Evolutionary conservation across 2,329 filamentous ascomycete genomes (phyloP), one percentile per base, ranked within the genome.

Genomic region (Sclerotinia minor): DNA sequence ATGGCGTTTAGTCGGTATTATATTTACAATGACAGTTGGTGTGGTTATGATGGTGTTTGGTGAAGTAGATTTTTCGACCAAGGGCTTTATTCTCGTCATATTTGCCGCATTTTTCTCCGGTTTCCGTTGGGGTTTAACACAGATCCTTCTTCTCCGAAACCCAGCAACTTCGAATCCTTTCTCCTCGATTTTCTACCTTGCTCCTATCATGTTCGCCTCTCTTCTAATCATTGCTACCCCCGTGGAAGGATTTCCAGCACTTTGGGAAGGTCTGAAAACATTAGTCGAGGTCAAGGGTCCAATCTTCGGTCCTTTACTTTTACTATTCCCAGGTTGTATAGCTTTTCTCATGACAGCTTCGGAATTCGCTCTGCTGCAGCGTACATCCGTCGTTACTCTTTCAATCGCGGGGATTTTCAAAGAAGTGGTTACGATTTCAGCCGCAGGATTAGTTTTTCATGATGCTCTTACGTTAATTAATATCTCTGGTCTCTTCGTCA

Each of bases 391-490:
- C 65, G 95, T 99, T 64, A 98, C 95, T 0, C 84, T 99, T 57
- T 96, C 91, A 64, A 97, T 99, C 73, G 96, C 94, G 71, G 95
- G 95, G 70, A 98, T 99, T 70, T 98, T 99, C 84, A 99, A 99
- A 79, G 95, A 99, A 81, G 95, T 98, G 52, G 89, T 99, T 67
- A 99, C 95, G 19, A 98, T 99, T 75, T 89, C 87, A 52, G 93
- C 92, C 0, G 94, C 94, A 0, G 91, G 92, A 11, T 78, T 96
- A 38, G 88, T 97, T 5, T 99, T 97, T 81, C 86, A 95, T 74
- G 95, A 99, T 77, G 87, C 85, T 60, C 85, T 99, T 57, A 97
- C 94, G 0, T 82, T 89, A 0, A 87, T 99, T 81, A 99, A 99
- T 78, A 82, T 97, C 13, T 85, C 90, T 21, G 95, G 95, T 9